Evolutionary conservation across 768 basidiomycete species (phyloP).

Genomic region (Termitomyces sp.): DNA sequence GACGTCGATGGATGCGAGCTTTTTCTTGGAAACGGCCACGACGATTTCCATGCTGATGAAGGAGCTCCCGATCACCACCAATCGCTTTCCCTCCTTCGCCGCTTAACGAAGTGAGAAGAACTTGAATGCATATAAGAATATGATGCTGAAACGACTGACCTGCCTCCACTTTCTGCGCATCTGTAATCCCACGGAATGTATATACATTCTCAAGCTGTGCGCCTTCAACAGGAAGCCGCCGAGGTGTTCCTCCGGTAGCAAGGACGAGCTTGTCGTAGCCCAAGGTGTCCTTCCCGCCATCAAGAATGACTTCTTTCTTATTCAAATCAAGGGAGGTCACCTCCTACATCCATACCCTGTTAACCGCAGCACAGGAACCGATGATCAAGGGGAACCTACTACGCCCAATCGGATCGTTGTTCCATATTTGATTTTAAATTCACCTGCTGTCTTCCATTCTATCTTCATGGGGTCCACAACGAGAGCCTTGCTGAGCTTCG

Average conservation of each 20-base stretch:
- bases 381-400: slow-evolving; percentile 31
- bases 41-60: slow-evolving; percentile 96
- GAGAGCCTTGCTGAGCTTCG: slow-evolving; percentile 86
- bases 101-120: slow-evolving; percentile 30
- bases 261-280: slow-evolving; percentile 78
- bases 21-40: slow-evolving; percentile 65
- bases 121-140: neutral
- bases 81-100: slow-evolving; percentile 66
- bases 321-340: slow-evolving; percentile 68
- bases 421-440: slow-evolving; percentile 73
- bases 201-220: slow-evolving; percentile 72
- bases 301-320: slow-evolving; percentile 60
- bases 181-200: slow-evolving; percentile 67
- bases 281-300: slow-evolving; percentile 54
- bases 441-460: slow-evolving; percentile 66
- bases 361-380: neutral
- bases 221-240: slow-evolving; percentile 74
- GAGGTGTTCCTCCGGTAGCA: slow-evolving; percentile 72
- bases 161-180: slow-evolving; percentile 68
- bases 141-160: slow-evolving; percentile 35
- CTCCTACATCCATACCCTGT: slow-evolving; percentile 35
- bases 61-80: slow-evolving; percentile 83
- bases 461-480: slow-evolving; percentile 77
- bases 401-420: slow-evolving; percentile 61
- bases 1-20: slow-evolving; percentile 78